A percentile compares a stretch with the other conserved stretches of the same genome.
These are phyloP conservation scores for Chamaenerion angustifolium DNA, from an alignment of 345 rosid species.

Conservation along the genomic window DNA sequence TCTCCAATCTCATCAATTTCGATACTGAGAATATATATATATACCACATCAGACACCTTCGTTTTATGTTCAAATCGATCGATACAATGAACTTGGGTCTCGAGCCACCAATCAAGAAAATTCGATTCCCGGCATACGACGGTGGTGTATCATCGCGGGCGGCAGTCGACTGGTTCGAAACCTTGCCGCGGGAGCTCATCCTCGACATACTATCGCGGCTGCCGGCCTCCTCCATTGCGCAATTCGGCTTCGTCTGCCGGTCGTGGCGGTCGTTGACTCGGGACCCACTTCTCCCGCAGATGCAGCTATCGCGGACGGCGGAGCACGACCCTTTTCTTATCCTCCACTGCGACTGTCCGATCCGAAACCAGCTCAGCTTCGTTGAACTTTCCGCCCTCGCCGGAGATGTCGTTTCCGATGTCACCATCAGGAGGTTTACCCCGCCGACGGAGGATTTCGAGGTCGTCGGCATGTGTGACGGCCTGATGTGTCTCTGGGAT, in stretches of 20 bases:
- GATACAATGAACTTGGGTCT: constrained; percentile 3
- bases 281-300: constrained; percentile 14
- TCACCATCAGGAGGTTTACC: constrained; percentile 15
- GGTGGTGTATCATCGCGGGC: background rate
- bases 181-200: constrained; percentile 17
- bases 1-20: no score
- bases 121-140: background rate
- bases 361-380: constrained; percentile 23
- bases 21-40: no score
- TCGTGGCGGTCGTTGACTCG: constrained; percentile 19
- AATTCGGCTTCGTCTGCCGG: constrained; percentile 25
- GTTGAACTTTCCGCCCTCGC: constrained; percentile 16
- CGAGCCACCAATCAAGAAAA: constrained; percentile 5
- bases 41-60: no score
- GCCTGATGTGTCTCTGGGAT: constrained; percentile 28
- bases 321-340: constrained; percentile 22
- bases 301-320: constrained; percentile 4
- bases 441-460: constrained; percentile 25
- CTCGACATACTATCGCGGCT: constrained; percentile 21
- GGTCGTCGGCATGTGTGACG: constrained; percentile 33
- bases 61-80: no score
- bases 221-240: constrained; percentile 18
- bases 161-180: constrained; percentile 10
- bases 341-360: constrained; percentile 26
- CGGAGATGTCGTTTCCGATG: no score